Evolutionary conservation across 306 rosid genomes (phyloP).

Genomic region (Coriaria nepalensis): DNA sequence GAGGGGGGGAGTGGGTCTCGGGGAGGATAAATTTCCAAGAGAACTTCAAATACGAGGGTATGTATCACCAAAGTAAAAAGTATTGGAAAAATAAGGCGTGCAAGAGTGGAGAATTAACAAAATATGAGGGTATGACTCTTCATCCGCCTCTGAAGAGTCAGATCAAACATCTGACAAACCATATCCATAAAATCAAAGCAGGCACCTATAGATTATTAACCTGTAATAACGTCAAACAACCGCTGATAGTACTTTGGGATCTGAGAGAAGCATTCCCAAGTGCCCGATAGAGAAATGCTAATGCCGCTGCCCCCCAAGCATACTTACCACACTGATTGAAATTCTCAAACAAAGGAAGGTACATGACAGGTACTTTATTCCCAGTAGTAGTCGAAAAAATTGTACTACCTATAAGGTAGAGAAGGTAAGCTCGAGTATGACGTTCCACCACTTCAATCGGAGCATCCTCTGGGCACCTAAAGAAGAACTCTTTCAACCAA

Average conservation of each 20-base stretch:
- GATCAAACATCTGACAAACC: no score
- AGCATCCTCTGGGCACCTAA: conserved; percentile 75
- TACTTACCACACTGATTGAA: conserved; percentile 67
- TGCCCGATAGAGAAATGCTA: conserved; percentile 85
- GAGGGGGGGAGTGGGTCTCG: no score
- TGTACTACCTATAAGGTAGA: conserved; percentile 96
- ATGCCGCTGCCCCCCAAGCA: conserved; percentile 96
- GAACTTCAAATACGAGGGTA: not conserved
- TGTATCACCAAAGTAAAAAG: conserved; percentile 3
- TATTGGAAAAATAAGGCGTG: not conserved
- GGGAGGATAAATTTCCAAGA: not conserved
- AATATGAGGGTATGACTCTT: not conserved
- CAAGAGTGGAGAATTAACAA: not conserved
- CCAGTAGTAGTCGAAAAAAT: conserved; percentile 97
- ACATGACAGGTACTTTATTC: conserved; percentile 98
- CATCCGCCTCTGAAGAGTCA: no score
- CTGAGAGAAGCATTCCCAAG: conserved; percentile 90
- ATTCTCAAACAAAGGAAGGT: conserved; percentile 87
- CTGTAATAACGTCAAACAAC: conserved; percentile 93
- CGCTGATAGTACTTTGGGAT: conserved; percentile 97
- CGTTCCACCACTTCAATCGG: conserved; percentile 55
- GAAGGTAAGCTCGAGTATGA: conserved; percentile 96
- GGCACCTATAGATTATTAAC: conserved; percentile 17
- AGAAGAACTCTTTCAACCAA: conserved; percentile 94
- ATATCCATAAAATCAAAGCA: no score